phyloP scores from a whole-genome alignment of 352 stramenopile species.

The Phytopythium aichiense region DNA sequence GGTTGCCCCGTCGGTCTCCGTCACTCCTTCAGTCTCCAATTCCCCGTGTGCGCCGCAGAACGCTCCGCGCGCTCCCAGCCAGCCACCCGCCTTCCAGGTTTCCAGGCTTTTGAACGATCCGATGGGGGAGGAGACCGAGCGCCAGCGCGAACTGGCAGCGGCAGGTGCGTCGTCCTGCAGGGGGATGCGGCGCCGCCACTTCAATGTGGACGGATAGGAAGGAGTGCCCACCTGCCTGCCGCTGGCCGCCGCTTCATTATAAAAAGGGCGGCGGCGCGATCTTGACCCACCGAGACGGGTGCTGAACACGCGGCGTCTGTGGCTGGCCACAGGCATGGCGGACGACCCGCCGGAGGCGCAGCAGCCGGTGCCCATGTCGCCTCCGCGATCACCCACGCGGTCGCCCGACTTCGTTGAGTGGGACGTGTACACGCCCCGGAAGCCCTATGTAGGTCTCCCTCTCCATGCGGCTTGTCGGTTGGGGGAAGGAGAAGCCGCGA shows the following conservation, averaged over 20 bases:
- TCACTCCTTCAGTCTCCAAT: not conserved
- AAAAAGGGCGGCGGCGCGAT: not conserved
- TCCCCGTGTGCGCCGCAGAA: not conserved
- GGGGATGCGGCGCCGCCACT: not conserved
- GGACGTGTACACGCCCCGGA: conserved; percentile 48
- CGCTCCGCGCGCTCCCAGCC: not conserved
- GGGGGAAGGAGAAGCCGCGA: too few relatives aligned
- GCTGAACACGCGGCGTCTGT: not conserved
- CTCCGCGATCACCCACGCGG: conserved; percentile 2
- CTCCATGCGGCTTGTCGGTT: too few relatives aligned
- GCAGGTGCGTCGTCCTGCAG: not conserved
- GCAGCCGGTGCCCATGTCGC: conserved; percentile 11
- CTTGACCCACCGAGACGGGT: not conserved
- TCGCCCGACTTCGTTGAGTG: conserved; percentile 42
- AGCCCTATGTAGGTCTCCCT: conserved; percentile 14
- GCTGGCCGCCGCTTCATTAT: not conserved
- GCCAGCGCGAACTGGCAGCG: not conserved
- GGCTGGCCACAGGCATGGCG: not conserved
- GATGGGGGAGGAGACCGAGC: not conserved
- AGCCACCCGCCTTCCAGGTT: not conserved
- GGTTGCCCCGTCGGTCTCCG: too few relatives aligned
- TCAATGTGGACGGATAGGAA: not conserved
- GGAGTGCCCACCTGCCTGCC: not conserved
- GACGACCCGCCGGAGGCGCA: conserved; percentile 12
- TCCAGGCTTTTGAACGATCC: too few relatives aligned